Base-by-base conservation (phyloP, 495 filamentous ascomycete species). In the Cercophora newfieldiana region DNA sequence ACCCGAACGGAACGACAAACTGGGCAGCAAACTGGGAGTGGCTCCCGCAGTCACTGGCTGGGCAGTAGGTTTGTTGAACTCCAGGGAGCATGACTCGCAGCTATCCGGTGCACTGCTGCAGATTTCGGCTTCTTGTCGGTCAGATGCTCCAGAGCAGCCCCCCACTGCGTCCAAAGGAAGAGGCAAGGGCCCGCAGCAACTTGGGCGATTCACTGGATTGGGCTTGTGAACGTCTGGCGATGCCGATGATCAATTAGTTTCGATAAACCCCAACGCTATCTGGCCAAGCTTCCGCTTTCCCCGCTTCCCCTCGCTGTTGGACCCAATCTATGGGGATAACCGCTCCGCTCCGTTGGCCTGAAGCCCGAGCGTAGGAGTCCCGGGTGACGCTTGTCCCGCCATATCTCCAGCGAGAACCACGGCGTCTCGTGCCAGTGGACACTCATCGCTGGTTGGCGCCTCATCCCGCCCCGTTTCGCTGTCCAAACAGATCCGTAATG, bases 401-500 rank as follows among this genome's bases (percentile, higher is more conserved):
- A 26, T 14, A 1, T 47, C 19, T 16, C 57, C 30, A 4, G 6
- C 21, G n/a, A 59, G 31, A 21, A 22, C n/a, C 8, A 10, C 18
- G 7, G 19, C 18, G 16, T 7, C 30, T 21, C 24, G 37, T 26
- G 31, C n/a, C 28, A 47, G 24, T 25, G 7, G 57, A 26, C 21
- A 22, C 29, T 18, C 8, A 2, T 30, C 16, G 16, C 10, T 4
- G 12, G 24, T 6, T 30, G 18, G 21, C 28, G 8, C 24, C 19
- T 31, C 19, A 66, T 24, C 61, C 53, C 3, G 53, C 68, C 0
- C 66, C 66, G 7, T 61, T 68, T 29, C 65, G 66, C 56, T 65
- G 69, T 33, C 72, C 71, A 72, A 76, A 78, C n/a, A 78, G 71
- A 60, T 78, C 74, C 8, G 67, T 68, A 30, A 76, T 63, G 66